Evolutionary conservation across 495 filamentous ascomycete genomes (phyloP).

Genomic region (Jackrogersella minutella): DNA sequence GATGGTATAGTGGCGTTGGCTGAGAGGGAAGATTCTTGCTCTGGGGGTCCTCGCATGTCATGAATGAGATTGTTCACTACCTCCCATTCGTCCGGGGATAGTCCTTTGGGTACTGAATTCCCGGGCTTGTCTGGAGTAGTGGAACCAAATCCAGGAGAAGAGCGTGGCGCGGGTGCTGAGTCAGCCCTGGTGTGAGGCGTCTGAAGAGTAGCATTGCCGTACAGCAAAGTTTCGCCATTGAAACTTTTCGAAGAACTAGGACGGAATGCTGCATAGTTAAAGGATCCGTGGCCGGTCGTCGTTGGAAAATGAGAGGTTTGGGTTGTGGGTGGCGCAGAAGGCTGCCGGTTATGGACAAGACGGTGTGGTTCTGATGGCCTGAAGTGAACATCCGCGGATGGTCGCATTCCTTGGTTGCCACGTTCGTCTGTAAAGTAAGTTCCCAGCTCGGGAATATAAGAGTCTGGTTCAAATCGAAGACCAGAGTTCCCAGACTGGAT

Average conservation of each 20-base stretch:
- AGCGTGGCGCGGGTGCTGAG: neutral
- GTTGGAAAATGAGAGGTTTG: constrained; percentile 29
- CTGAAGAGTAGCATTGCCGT: constrained; percentile 38
- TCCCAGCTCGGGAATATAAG: neutral
- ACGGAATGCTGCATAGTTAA: constrained; percentile 15
- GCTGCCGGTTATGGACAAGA: constrained; percentile 22
- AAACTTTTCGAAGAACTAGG: constrained; percentile 46
- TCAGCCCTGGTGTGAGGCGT: constrained; percentile 27
- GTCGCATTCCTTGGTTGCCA: neutral
- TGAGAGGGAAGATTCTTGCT: neutral
- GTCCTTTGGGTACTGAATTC: neutral
- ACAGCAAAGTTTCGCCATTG: constrained; percentile 48
- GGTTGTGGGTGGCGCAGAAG: constrained; percentile 7
- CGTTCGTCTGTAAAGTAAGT: neutral
- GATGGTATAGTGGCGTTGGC: neutral
- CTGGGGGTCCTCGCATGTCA: constrained; percentile 1
- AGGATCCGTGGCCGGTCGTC: constrained; percentile 29
- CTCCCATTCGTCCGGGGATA: neutral
- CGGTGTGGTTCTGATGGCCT: constrained; percentile 25
- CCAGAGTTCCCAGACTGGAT: no score
- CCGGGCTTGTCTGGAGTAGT: neutral
- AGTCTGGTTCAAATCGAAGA: no score
- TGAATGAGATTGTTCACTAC: neutral
- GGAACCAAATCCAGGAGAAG: neutral
- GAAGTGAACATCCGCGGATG: constrained; percentile 14